Base-by-base conservation (phyloP, 306 rosid species). In the Comarum palustre region DNA sequence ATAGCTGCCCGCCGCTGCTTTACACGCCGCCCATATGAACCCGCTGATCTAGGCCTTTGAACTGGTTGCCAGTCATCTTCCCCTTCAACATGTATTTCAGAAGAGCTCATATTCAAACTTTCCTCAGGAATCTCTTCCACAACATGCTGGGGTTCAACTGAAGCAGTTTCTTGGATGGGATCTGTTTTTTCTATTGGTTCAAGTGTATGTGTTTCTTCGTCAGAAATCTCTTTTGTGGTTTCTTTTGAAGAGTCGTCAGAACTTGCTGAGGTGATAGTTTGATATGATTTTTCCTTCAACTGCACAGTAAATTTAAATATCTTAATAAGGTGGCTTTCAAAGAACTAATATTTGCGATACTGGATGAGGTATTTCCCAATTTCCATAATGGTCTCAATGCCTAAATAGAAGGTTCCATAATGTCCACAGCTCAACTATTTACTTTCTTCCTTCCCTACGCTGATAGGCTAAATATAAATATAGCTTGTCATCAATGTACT, bases 11-110 rank as follows among this genome's bases (percentile, higher is more conserved):
- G 92, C 75, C 96, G 84, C 83, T 94, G 99, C 87, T 84, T 94
- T 67, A 87, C 64, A 61, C 89, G 86, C 69, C 88, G 88, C 46
- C 92, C 90, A 82, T 83, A 79, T 77, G 90, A 88, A 58, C 92
- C 89, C 59, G 82, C 90, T 67, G 96, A 89, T 87, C 97, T 89
- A 70, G 97, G 97, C 71, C 97, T 82, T 87, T 94, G 99, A 83
- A 91, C 99, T 24, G 99, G 84, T 83, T 89, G 97, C 99, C 99
- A 94, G 72, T 96, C 97, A 45, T 88, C 95, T 38, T 91, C 97
- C 64, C 91, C 96, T 77, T 94, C 99, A 46, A 78, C 85, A 32
- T 81, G 90, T 55, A 68, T 83, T 80, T 89, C 96, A n/a, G 95
- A 82, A 85, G 80, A 75, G 57, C 76, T 71, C 55, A 63, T 36